Evolutionary conservation across 768 basidiomycete species (phyloP).

Genomic region (Tricholoma terreum): DNA sequence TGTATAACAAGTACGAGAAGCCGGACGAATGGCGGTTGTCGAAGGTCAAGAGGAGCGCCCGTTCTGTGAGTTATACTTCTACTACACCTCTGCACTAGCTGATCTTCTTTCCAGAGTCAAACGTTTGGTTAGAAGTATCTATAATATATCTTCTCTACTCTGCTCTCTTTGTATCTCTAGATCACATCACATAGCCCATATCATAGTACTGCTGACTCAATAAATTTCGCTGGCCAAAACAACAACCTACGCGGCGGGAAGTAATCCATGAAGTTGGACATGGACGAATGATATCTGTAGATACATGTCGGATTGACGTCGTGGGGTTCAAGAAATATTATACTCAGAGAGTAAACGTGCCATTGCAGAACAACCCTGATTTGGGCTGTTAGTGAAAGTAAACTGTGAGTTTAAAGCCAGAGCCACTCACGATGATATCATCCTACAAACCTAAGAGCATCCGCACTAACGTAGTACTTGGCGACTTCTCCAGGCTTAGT

Average conservation of each 20-base stretch:
- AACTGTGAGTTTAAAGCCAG: no score
- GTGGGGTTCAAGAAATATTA: neutral
- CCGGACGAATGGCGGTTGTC: conserved; percentile 93
- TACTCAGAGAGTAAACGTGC: neutral
- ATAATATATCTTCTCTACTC: conserved; percentile 11
- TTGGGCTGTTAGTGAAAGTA: no score
- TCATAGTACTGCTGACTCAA: neutral
- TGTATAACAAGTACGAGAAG: conserved; percentile 95
- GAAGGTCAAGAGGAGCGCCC: conserved; percentile 86
- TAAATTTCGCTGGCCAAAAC: neutral
- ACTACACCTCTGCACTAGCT: conserved; percentile 9
- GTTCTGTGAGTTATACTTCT: conserved; percentile 51
- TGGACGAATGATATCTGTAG: no score
- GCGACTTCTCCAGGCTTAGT: conserved; percentile 69
- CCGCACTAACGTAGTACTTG: conserved; percentile 79
- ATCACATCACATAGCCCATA: neutral
- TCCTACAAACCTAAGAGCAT: conserved; percentile 81
- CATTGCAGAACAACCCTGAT: no score
- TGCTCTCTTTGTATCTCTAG: conserved; percentile 4
- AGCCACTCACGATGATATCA: neutral
- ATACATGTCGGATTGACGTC: neutral
- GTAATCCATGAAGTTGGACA: neutral
- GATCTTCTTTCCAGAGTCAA: conserved; percentile 59
- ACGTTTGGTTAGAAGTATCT: conserved; percentile 68
- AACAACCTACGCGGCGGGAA: neutral